phyloP scores from a whole-genome alignment of 2,329 filamentous ascomycete genomes.

The Sporothrix euskadiensis region DNA sequence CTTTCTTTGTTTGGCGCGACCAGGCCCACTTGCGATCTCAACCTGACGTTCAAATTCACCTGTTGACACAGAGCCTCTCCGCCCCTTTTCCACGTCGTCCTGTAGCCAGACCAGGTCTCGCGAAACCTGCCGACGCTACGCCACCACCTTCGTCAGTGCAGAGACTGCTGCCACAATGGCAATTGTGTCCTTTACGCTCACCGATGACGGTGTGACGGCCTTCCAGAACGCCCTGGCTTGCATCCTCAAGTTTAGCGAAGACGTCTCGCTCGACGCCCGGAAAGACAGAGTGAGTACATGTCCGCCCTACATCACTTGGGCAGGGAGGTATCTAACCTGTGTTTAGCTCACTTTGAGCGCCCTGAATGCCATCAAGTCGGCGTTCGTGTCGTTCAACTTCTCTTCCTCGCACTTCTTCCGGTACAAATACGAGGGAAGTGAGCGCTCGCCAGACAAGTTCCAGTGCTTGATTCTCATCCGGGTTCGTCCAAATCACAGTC shows the following conservation, averaged over 20 bases:
- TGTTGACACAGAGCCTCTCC: not conserved
- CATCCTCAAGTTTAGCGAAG: constrained; percentile 76
- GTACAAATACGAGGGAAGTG: constrained; percentile 64
- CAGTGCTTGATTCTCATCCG: constrained; percentile 75
- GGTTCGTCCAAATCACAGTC: constrained; percentile 43
- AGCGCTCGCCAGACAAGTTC: constrained; percentile 60
- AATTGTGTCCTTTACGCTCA: constrained; percentile 71
- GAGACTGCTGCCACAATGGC: constrained; percentile 48
- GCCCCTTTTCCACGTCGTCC: not conserved
- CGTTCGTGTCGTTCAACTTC: constrained; percentile 72
- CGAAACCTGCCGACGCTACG: no score
- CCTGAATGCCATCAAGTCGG: constrained; percentile 77
- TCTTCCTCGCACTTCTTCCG: constrained; percentile 67
- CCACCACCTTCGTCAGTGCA: not conserved
- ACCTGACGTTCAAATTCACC: not conserved
- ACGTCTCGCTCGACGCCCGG: constrained; percentile 72
- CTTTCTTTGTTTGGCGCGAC: constrained; percentile 15
- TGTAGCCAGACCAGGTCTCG: not conserved
- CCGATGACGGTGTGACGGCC: constrained; percentile 68
- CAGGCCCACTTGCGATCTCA: constrained; percentile 5
- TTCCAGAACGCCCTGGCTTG: constrained; percentile 74
- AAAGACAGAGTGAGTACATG: constrained; percentile 58
- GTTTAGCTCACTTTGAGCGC: constrained; percentile 69
- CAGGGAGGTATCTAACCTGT: not conserved
- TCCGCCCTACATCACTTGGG: constrained; percentile 10